These are phyloP conservation scores for Biscogniauxia marginata DNA, from an alignment of 2,329 filamentous ascomycete species.

Conservation along the genomic window DNA sequence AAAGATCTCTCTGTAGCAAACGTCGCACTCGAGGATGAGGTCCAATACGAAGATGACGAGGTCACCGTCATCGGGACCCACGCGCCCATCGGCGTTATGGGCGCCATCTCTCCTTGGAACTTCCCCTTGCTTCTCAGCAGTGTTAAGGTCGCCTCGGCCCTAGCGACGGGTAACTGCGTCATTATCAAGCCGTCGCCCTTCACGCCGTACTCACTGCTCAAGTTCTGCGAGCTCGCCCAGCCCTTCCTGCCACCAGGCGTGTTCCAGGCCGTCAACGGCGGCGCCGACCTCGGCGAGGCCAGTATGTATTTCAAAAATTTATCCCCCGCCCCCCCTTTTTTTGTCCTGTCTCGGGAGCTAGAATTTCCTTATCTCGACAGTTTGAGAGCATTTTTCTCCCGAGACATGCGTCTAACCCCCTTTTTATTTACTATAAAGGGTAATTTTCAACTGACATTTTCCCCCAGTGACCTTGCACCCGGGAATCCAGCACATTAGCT, in stretches of 20 bases:
- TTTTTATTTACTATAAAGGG: too few relatives aligned
- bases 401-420: too few relatives aligned
- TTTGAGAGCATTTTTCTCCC: too few relatives aligned
- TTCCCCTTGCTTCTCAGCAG: conserved; percentile 48
- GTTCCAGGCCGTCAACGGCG: conserved; percentile 53
- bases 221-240: conserved; percentile 50
- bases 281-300: conserved; percentile 51
- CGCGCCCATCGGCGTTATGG: conserved; percentile 48
- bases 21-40: conserved; percentile 42
- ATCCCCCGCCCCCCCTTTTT: too few relatives aligned
- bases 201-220: conserved; percentile 52
- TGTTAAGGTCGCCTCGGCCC: conserved; percentile 50
- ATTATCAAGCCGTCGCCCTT: conserved; percentile 60
- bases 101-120: conserved; percentile 62
- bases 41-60: conserved; percentile 46
- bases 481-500: conserved; percentile 56
- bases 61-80: conserved; percentile 42
- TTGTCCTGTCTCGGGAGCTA: too few relatives aligned
- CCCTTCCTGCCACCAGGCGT: conserved; percentile 54
- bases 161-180: conserved; percentile 53
- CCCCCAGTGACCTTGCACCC: conserved; percentile 56
- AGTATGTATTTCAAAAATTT: too few relatives aligned
- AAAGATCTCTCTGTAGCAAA: conserved; percentile 23
- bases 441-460: too few relatives aligned
- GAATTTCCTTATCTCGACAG: too few relatives aligned